Base-by-base conservation (phyloP, 164 flowering plant genomes). In the Protea cynaroides region DNA sequence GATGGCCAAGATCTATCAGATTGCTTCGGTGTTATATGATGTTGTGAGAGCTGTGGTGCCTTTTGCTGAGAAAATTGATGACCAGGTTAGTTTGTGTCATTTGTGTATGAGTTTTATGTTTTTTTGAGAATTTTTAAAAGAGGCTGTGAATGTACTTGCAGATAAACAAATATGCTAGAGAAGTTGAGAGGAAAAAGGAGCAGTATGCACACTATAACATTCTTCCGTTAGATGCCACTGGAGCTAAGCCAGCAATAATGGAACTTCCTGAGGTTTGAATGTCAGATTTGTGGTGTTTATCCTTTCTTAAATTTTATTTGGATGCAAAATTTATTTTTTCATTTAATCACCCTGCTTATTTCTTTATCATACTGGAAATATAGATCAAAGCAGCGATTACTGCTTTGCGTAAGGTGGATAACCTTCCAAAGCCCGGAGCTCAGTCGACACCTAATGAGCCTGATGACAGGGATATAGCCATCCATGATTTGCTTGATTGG, bases 211-310 rank as follows among this genome's bases (percentile, higher is more conserved):
- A 78, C 66, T 90, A 83, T 59, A 95, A 95, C 76, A 90, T 95
- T 74, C 89, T 95, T 76, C 99, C 97, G 19, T 69, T 95, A 54
- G 71, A 81, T 79, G 83, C 88, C 38, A 69, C 77, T 68, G 96
- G 88, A n/a, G 80, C 75, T 40, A 83, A 84, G 74, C 85, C 96
- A 54, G 80, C 88, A 66, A 87, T 92, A 40, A 86, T 95, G 99
- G 87, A 86, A 74, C 86, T 95, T 74, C 87, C 97, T 61, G 97
- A 95, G 97, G 99, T n/a, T n/a, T n/a, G n/a, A n/a, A n/a, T n/a
- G n/a, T 95, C 67, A 61, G 74, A 57, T 47, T 36, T 49, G 14
- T 70, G 63, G 17, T 58, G 43, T 34, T n/a, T 58, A 13, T 69
- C 12, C 10, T 3, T 25, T 50, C 57, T 25, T 36, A 11, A 22